These are phyloP conservation scores for Pisolithus sp. DNA, from an alignment of 768 basidiomycete species.

Conservation along the genomic window DNA sequence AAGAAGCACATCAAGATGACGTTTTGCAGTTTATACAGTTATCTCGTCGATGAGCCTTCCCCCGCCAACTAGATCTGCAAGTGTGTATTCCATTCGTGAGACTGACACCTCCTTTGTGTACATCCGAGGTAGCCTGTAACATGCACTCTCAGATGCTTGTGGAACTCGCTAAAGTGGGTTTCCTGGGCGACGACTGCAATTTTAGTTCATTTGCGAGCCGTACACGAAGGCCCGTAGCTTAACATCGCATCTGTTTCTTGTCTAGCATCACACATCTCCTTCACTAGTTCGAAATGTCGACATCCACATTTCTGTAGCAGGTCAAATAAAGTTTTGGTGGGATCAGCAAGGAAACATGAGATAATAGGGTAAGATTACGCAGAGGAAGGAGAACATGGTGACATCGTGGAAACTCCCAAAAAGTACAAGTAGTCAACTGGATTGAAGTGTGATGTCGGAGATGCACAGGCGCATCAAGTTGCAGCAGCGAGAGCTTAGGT, in stretches of 20 bases:
- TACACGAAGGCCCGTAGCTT: slow-evolving; percentile 13
- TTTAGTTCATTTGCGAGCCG: slow-evolving; percentile 9
- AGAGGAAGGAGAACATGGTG: no score
- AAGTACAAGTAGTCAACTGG: no score
- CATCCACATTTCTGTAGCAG: slow-evolving; percentile 68
- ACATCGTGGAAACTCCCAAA: no score
- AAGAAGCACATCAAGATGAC: neutral
- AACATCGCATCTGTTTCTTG: slow-evolving; percentile 48
- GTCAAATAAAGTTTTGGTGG: slow-evolving; percentile 69
- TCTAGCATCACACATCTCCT: slow-evolving; percentile 35
- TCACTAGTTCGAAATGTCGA: slow-evolving; percentile 54
- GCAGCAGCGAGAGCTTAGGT: no score
- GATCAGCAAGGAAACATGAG: slow-evolving; percentile 53
- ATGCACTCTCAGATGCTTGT: slow-evolving; percentile 27
- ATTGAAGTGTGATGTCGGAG: no score
- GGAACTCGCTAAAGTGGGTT: slow-evolving; percentile 51
- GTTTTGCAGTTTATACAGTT: slow-evolving; percentile 13
- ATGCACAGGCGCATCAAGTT: no score
- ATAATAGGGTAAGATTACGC: no score
- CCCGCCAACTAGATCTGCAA: slow-evolving; percentile 40
- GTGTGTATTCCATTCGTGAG: slow-evolving; percentile 62
- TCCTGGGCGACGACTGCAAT: slow-evolving; percentile 62
- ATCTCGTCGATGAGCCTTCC: slow-evolving; percentile 28
- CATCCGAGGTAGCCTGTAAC: slow-evolving; percentile 61
- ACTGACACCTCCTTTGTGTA: slow-evolving; percentile 34